phyloP scores from a whole-genome alignment of 345 rosid genomes.

The Ceriops zippeliana region DNA sequence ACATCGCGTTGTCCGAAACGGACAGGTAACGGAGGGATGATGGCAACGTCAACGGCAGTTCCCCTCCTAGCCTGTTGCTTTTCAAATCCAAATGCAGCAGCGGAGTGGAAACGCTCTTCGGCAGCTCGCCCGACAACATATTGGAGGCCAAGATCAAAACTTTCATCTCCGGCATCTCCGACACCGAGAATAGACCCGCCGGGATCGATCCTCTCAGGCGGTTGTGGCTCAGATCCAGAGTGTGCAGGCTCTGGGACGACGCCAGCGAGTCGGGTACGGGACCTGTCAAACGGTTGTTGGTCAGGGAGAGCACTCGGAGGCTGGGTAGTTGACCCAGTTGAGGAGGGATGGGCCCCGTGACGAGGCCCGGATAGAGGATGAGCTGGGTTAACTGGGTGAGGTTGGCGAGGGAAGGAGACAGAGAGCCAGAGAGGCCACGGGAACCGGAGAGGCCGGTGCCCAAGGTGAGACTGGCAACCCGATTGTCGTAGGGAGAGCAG shows the following conservation, averaged over 20 bases:
- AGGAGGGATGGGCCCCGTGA: slow-evolving; percentile 80
- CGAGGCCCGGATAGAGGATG: slow-evolving; percentile 68
- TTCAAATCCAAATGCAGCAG: slow-evolving; percentile 72
- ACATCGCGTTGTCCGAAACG: slow-evolving; percentile 45
- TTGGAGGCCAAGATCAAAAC: slow-evolving; percentile 58
- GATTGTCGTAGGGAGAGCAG: slow-evolving; percentile 36
- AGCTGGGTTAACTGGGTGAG: slow-evolving; percentile 66
- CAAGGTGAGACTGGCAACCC: slow-evolving; percentile 44
- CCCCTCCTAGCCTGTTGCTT: slow-evolving; percentile 49
- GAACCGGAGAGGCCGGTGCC: slow-evolving; percentile 48
- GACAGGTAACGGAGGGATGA: slow-evolving; percentile 69
- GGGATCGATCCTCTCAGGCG: slow-evolving; percentile 63
- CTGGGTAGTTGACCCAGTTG: slow-evolving; percentile 44
- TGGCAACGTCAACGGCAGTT: slow-evolving; percentile 51
- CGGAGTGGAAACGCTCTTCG: slow-evolving; percentile 30
- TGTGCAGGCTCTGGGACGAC: slow-evolving; percentile 50
- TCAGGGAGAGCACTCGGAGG: slow-evolving; percentile 66
- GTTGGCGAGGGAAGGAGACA: slow-evolving; percentile 54
- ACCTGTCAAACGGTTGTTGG: slow-evolving; percentile 77
- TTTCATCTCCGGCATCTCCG: slow-evolving; percentile 13
- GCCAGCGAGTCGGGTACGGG: slow-evolving; percentile 57
- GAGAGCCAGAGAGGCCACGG: slow-evolving; percentile 69
- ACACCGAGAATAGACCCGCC: slow-evolving; percentile 28
- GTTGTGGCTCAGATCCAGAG: slow-evolving; percentile 77
- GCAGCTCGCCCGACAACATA: slow-evolving; percentile 41